Evolutionary conservation across 306 rosid species (phyloP).

Genomic region (Quercus aquifolioides): DNA sequence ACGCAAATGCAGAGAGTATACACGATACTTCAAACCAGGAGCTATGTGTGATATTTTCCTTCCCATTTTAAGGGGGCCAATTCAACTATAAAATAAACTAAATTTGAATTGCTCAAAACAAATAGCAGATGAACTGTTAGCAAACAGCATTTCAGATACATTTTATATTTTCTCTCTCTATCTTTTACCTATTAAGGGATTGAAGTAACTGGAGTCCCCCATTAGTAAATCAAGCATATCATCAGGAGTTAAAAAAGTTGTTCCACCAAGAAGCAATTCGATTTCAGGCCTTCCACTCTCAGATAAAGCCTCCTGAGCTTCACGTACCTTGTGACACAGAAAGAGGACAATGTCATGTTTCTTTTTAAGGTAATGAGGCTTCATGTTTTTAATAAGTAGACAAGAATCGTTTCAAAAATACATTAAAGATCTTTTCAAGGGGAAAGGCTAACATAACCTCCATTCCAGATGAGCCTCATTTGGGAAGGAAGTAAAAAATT

Average conservation of each 20-base stretch:
- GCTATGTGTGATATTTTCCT: no score
- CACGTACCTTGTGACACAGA: conserved; percentile 56
- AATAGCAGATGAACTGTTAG: not conserved
- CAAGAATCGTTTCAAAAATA: not conserved
- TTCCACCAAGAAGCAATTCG: conserved; percentile 87
- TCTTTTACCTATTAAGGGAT: conserved; percentile 16
- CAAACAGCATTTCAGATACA: conserved; percentile 14
- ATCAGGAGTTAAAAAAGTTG: conserved; percentile 71
- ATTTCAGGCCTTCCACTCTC: conserved; percentile 87
- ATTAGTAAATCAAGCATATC: conserved; percentile 70
- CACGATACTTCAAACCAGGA: no score
- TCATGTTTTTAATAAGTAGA: conserved; percentile 1
- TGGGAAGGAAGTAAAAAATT: not conserved
- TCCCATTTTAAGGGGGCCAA: not conserved
- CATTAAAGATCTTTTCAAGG: not conserved
- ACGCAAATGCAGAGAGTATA: no score
- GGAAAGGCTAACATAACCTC: not conserved
- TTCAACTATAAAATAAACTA: not conserved
- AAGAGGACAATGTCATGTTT: conserved; percentile 17
- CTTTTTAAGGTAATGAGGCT: conserved; percentile 1
- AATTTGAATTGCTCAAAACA: not conserved
- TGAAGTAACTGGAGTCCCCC: conserved; percentile 59
- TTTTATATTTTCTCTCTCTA: not conserved
- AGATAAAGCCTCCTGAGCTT: conserved; percentile 79
- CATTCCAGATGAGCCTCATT: not conserved